Percentiles rank a stretch among this genome's conserved stretches.
Conservation (phyloP, 257 asterid genomes). For the Solanum appendiculatum region DNA sequence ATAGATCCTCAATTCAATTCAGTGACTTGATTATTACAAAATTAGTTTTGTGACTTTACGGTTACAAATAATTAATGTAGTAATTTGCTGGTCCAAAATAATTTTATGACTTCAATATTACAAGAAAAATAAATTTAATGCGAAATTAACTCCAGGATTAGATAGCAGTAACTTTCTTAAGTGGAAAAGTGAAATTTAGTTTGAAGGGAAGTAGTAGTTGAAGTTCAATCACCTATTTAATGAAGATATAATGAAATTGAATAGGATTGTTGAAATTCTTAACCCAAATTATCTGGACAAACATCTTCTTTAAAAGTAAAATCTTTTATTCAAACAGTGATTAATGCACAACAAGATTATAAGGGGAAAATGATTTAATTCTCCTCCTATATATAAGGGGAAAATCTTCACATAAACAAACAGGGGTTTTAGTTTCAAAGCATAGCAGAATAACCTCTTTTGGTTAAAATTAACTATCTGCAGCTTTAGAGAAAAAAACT, state of each 20-base stretch:
- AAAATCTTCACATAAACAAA: background rate
- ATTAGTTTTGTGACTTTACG: background rate
- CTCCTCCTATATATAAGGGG: background rate
- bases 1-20: background rate
- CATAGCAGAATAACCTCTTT: background rate
- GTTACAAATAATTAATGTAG: background rate
- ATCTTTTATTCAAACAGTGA: background rate
- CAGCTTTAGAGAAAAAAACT: background rate
- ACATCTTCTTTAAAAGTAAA: background rate
- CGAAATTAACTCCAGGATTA: background rate
- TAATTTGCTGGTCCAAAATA: background rate
- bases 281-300: background rate
- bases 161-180: background rate
- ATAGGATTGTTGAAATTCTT: too few relatives aligned
- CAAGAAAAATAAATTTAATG: background rate
- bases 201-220: background rate
- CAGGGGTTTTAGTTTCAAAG: background rate
- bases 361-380: background rate
- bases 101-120: background rate
- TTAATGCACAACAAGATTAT: background rate
- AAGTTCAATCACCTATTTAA: background rate
- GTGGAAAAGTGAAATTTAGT: background rate
- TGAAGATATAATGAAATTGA: background rate
- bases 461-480: background rate
- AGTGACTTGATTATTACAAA: background rate